Base-by-base conservation (phyloP, 306 rosid species). In the Pachyrhizus erosus region DNA sequence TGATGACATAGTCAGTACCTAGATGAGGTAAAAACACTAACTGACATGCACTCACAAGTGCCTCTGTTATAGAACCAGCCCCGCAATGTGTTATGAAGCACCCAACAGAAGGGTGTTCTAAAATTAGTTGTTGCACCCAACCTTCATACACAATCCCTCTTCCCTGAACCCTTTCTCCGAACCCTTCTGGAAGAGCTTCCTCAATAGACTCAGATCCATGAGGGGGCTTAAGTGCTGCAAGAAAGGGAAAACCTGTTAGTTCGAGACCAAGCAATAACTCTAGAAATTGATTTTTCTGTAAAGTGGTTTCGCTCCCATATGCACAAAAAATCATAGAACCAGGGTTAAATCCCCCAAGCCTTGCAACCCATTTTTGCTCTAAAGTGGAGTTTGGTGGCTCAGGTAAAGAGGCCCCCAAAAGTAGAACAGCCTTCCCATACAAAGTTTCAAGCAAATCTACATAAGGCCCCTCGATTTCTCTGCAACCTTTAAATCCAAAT, bases 31-130 rank as follows among this genome's bases (percentile, higher is more conserved):
- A 2, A 45, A 92, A 21, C 45, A 92, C 97, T 66, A 90, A 13
- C 65, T 84, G 91, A 26, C 91, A 90, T 27, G 58, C 18, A 7
- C 27, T 88, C 70, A 87, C 66, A 27, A 89, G 23, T 9, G 73
- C 91, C 84, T 92, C 92, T 0, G 83, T 61, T 4, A 89, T 18
- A 1, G 91, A 87, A 76, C 88, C 92, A 0, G 90, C 75, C 2
- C 94, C 97, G 42, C 92, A 88, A n/a, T 92, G 97, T 7, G 94
- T 92, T 26, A 92, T 79, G 51, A 90, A 90, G 86, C 94, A 92
- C 15, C 94, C 97, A 13, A 90, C 79, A 12, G 88, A 87, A 6
- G 90, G 80, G 51, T 92, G 92, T 39, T 27, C 84, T 52, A 92
- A 24, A 43, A 90, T 84, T 43, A 80, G 3, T 8, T 85, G 90